Percentiles rank a stretch among this genome's conserved stretches.
These are phyloP conservation scores for Cladophialophora exuberans DNA, from an alignment of 2,329 filamentous ascomycete genomes.

Conservation along the genomic window DNA sequence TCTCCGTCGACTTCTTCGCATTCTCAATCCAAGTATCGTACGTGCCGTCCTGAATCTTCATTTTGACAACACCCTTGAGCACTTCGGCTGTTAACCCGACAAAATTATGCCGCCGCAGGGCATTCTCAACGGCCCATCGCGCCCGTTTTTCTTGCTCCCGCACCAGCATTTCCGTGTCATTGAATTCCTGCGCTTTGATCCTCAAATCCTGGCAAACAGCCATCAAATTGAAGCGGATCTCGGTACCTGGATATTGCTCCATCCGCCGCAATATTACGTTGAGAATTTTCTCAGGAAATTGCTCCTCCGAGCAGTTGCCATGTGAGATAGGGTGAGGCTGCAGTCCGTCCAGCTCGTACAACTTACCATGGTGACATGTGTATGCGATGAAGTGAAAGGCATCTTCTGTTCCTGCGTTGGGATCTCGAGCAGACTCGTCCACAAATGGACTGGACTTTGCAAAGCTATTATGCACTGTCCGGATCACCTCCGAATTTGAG, in stretches of 20 bases:
- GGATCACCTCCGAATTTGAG: constrained; percentile 71
- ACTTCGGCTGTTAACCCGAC: constrained; percentile 92
- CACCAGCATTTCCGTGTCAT: constrained; percentile 76
- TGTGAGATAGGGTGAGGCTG: constrained; percentile 92
- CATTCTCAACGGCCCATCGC: constrained; percentile 95
- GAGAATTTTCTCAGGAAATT: constrained; percentile 80
- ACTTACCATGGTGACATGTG: constrained; percentile 72
- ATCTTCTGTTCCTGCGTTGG: constrained; percentile 76
- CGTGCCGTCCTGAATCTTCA: constrained; percentile 70
- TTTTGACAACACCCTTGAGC: constrained; percentile 78
- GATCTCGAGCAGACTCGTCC: constrained; percentile 79
- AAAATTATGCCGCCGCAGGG: constrained; percentile 89
- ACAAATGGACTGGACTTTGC: constrained; percentile 86
- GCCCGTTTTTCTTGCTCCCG: constrained; percentile 81
- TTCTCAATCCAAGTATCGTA: constrained; percentile 86
- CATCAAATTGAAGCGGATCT: constrained; percentile 95
- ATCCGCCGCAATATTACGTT: constrained; percentile 85
- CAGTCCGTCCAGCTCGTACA: constrained; percentile 95
- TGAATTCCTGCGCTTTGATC: constrained; percentile 74
- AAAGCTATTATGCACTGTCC: constrained; percentile 86
- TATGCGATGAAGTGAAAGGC: constrained; percentile 99
- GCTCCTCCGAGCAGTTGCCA: constrained; percentile 68
- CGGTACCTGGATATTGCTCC: constrained; percentile 77
- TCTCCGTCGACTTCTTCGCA: constrained; percentile 49
- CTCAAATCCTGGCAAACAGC: constrained; percentile 87